A percentile compares a stretch with the other conserved stretches of the same genome.
phyloP scores from a whole-genome alignment of 441 rosid genomes.

The Raphanus hybrid region DNA sequence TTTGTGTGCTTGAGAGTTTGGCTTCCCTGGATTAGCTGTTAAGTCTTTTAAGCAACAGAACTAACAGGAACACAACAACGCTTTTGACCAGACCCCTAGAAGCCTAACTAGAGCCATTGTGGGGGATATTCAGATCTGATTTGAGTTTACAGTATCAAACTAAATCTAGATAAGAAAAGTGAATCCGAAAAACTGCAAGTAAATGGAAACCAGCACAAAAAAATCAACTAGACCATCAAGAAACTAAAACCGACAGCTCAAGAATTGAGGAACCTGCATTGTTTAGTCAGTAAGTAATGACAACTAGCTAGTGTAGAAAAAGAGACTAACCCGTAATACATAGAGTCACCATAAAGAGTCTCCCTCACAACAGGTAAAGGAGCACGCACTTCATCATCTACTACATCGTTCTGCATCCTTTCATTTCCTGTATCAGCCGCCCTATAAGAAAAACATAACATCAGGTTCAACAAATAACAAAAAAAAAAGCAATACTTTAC shows the following conservation, averaged over 20 bases:
- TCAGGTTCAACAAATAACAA: background rate
- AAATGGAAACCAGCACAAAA: too few relatives aligned
- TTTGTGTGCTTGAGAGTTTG: background rate
- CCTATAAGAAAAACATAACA: slow-evolving; percentile 42
- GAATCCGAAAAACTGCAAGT: too few relatives aligned
- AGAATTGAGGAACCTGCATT: background rate
- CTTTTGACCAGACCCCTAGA: background rate
- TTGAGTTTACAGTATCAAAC: too few relatives aligned
- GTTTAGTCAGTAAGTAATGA: background rate
- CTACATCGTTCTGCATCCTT: slow-evolving; percentile 50
- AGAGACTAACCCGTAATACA: slow-evolving; percentile 63
- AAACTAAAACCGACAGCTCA: too few relatives aligned
- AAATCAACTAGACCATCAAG: too few relatives aligned
- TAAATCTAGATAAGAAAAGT: too few relatives aligned
- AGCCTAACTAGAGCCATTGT: background rate
- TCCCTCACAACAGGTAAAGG: slow-evolving; percentile 96
- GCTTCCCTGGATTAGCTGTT: background rate
- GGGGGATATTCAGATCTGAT: slow-evolving; percentile 34
- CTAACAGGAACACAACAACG: background rate
- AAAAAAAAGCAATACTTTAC: background rate
- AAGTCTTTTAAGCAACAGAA: background rate
- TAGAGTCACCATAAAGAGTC: slow-evolving; percentile 82
- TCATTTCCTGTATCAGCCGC: slow-evolving; percentile 44
- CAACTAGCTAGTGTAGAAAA: background rate
- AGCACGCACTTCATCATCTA: slow-evolving; percentile 67